Evolutionary conservation across 345 rosid species (phyloP), one percentile per base, ranked within the genome.

Genomic region (Stellera chamaejasme): DNA sequence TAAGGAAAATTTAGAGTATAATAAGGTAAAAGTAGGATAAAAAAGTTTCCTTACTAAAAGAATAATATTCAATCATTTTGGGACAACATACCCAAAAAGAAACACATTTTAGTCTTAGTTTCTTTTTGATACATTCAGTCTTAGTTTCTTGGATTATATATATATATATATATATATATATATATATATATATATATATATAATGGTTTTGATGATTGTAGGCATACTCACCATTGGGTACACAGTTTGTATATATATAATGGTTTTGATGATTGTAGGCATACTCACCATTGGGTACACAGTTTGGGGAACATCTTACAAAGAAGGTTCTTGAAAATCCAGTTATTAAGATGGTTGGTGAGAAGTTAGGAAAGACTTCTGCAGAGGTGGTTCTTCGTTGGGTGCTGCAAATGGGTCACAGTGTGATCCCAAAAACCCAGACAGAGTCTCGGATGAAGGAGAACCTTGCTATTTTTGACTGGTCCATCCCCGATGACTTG

Each of bases 381-480:
- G 84, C 81, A 13, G 75, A 79, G 64, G 75, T 79, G 13, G 75
- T 75, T n/a, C 69, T 76, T 7, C 75, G 73, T 2, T 76, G 84
- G 84, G 84, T 81, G 5, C 63, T 79, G 42, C 81, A 79, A 65
- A 61, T 62, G 65, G 81, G 81, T 43, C 78, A 76, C 60, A 73
- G 77, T 43, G 73, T 79, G 0, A 52, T 79, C 10, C 78, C 81
- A 2, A 79, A 79, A 73, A 79, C 81, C 48, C 52, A 66, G 45
- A 73, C 52, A 16, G 75, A 73, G 57, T 50, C 70, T 0, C 70
- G 81, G 62, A 61, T 79, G 59, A 76, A 73, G 67, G 71, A 71
- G 52, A 76, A 79, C 64, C 60, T 60, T 23, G 68, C 57, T 46
- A 53, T 75, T 54, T 50, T 53, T 27, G 60, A 55, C 27, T 75